Percentiles rank a stretch among this genome's conserved stretches.
Evolutionary conservation across 306 rosid genomes (phyloP).

Genomic region (Fragaria iinumae): DNA sequence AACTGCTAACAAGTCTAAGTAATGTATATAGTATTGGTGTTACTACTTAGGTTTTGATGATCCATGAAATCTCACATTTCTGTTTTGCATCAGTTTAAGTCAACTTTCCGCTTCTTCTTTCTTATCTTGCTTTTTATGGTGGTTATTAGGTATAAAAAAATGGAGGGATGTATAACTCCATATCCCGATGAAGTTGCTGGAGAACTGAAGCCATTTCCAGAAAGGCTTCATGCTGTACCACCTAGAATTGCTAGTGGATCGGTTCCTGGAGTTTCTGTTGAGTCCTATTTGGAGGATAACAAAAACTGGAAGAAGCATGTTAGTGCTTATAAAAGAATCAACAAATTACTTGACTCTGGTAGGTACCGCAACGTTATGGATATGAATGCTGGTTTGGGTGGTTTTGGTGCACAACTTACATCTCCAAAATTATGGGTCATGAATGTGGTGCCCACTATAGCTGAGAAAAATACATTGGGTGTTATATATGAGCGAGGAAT

Average conservation of each 20-base stretch:
- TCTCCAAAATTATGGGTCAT: conserved; percentile 89
- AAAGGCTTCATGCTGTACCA: conserved; percentile 73
- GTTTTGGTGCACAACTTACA: conserved; percentile 83
- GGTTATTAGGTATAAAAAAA: conserved; percentile 72
- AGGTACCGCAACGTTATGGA: conserved; percentile 97
- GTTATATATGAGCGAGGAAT: conserved; percentile 75
- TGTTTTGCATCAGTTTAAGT: conserved; percentile 5
- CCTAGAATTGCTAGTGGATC: conserved; percentile 81
- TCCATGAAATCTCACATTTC: not conserved
- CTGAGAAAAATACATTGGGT: conserved; percentile 73
- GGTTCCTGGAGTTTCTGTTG: conserved; percentile 67
- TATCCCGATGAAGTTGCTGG: conserved; percentile 50
- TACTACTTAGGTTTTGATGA: not conserved
- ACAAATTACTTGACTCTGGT: conserved; percentile 66
- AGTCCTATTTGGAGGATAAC: conserved; percentile 64
- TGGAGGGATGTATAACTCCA: conserved; percentile 79
- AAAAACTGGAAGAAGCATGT: conserved; percentile 83
- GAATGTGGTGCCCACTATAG: conserved; percentile 91
- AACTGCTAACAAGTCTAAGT: not conserved
- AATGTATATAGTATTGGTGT: not conserved
- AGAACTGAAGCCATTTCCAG: conserved; percentile 69
- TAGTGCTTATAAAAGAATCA: conserved; percentile 73
- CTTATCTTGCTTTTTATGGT: conserved; percentile 31
- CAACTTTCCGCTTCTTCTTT: not conserved
- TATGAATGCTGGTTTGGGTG: conserved; percentile 91